Conservation (phyloP, 495 filamentous ascomycete genomes). For the Trichoderma parareesei region DNA sequence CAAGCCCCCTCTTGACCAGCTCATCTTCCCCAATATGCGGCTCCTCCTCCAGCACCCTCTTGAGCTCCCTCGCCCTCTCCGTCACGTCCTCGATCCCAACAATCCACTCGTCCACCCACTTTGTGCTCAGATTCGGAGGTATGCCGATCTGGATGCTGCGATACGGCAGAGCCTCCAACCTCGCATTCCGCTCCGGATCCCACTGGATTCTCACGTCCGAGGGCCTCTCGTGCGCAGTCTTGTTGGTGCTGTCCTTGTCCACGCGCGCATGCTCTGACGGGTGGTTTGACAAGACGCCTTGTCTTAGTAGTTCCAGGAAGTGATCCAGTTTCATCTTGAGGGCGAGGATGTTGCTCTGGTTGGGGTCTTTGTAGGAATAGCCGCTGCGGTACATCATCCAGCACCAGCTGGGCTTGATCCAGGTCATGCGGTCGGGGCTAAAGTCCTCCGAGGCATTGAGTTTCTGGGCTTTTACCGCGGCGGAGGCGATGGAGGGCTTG, state of each 20-base stretch:
- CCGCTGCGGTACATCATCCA: slow-evolving; percentile 60
- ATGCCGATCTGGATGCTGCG: slow-evolving; percentile 57
- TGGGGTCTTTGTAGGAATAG: slow-evolving; percentile 41
- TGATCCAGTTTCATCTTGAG: slow-evolving; percentile 37
- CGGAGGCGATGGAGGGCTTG: slow-evolving; percentile 39
- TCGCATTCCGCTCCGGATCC: slow-evolving; percentile 49
- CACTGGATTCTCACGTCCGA: slow-evolving; percentile 48
- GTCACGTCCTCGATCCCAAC: slow-evolving; percentile 52
- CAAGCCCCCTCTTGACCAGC: slow-evolving; percentile 28
- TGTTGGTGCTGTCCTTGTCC: background rate
- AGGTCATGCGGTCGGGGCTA: slow-evolving; percentile 50
- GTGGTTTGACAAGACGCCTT: slow-evolving; percentile 18
- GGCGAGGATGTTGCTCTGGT: slow-evolving; percentile 48
- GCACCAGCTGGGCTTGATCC: slow-evolving; percentile 57
- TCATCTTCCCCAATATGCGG: slow-evolving; percentile 25
- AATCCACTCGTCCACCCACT: slow-evolving; percentile 45
- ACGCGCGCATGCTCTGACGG: background rate
- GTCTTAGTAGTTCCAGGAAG: slow-evolving; percentile 34
- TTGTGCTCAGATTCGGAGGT: slow-evolving; percentile 28
- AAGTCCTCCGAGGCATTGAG: slow-evolving; percentile 47
- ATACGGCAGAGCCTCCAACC: slow-evolving; percentile 33
- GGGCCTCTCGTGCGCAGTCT: slow-evolving; percentile 21
- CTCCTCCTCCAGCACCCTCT: slow-evolving; percentile 34
- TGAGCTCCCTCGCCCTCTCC: slow-evolving; percentile 37
- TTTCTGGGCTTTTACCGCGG: slow-evolving; percentile 43